phyloP scores from a whole-genome alignment of 768 basidiomycete genomes.

The Pleurotus ostreatus region DNA sequence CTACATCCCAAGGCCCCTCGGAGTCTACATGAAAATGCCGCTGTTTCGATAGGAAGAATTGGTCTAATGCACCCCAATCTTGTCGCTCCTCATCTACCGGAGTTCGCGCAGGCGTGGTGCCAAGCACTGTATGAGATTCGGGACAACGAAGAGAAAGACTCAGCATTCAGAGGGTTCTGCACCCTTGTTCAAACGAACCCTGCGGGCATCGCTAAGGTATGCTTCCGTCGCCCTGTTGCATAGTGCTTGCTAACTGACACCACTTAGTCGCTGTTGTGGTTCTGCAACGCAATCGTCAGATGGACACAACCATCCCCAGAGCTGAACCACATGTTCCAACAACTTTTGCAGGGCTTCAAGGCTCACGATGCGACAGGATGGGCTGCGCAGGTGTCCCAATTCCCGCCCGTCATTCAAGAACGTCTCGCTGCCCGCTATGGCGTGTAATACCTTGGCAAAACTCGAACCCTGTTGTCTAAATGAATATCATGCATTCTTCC shows the following conservation, averaged over 20 bases:
- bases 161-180: conserved; percentile 96
- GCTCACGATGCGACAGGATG: conserved; percentile 82
- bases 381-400: conserved; percentile 75
- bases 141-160: conserved; percentile 99
- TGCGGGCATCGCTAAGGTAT: conserved; percentile 85
- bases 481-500: conserved; percentile 10
- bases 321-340: conserved; percentile 91
- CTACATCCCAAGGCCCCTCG: conserved; percentile 90
- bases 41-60: conserved; percentile 95
- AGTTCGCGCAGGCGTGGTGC: conserved; percentile 96
- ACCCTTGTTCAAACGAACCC: conserved; percentile 95
- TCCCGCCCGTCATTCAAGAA: conserved; percentile 88
- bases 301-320: conserved; percentile 93
- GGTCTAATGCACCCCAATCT: conserved; percentile 87
- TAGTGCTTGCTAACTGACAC: conserved; percentile 8
- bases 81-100: conserved; percentile 84
- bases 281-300: conserved; percentile 95
- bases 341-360: conserved; percentile 87
- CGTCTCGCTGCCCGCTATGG: conserved; percentile 84
- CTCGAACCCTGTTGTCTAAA: neutral
- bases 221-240: conserved; percentile 15
- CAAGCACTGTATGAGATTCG: conserved; percentile 96
- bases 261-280: conserved; percentile 85
- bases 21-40: conserved; percentile 95
- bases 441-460: conserved; percentile 45